Evolutionary conservation across 2,329 filamentous ascomycete species (phyloP).

Genomic region (Aspergillus japonicus): DNA sequence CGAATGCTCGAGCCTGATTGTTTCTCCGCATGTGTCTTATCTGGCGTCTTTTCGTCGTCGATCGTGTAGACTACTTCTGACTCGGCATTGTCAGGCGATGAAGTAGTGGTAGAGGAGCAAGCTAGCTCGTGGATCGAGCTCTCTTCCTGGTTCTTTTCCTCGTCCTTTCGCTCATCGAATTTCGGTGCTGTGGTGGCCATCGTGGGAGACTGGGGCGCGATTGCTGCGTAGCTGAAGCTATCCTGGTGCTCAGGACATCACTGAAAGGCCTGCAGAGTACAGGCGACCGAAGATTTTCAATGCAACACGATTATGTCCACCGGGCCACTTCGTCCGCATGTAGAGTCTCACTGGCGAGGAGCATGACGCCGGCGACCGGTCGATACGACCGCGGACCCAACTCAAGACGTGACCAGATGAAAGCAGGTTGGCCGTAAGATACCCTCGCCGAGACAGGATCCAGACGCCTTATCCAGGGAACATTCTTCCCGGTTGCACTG

Average conservation of each 20-base stretch:
- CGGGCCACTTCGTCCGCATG: not conserved
- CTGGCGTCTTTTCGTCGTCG: constrained; percentile 6
- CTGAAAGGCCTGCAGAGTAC: not conserved
- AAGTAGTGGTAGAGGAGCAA: not conserved
- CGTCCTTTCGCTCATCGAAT: not conserved
- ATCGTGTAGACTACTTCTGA: not conserved
- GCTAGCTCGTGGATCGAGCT: not conserved
- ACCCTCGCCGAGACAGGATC: not conserved
- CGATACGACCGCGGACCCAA: not conserved
- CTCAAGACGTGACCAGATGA: not conserved
- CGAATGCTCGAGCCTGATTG: not conserved
- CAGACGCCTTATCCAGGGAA: not conserved
- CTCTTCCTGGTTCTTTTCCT: not conserved
- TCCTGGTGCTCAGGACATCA: not conserved
- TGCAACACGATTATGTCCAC: not conserved
- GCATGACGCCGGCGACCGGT: not conserved
- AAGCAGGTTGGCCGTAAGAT: not conserved
- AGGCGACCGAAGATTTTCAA: not conserved
- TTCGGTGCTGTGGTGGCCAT: not conserved
- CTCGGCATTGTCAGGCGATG: not conserved
- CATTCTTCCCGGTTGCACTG: not conserved
- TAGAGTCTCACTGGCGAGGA: not conserved
- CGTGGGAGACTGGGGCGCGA: not conserved
- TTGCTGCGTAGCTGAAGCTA: not conserved
- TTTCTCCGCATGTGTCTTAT: not conserved